A percentile compares a stretch with the other conserved stretches of the same genome.
Conservation (phyloP, 2,329 filamentous ascomycete genomes). For the Pestalotiopsis sp. region DNA sequence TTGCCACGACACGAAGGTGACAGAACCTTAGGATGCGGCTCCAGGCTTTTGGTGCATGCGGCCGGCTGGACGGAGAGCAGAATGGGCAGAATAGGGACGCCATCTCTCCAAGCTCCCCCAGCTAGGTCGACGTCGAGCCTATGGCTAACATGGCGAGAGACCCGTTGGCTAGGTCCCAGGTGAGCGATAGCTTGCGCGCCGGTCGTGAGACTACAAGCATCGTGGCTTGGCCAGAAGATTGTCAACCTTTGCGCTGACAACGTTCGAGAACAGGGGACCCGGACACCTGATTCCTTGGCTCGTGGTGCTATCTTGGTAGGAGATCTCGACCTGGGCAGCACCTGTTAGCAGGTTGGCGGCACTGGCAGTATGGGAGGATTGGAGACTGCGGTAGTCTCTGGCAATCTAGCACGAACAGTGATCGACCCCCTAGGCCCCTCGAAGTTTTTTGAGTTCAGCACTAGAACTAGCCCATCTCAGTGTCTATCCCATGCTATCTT, state of each 20-base stretch:
- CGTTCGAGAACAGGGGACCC: background rate
- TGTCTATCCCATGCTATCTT: background rate
- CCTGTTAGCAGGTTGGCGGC: background rate
- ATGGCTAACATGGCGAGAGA: background rate
- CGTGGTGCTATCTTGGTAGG: too few relatives aligned
- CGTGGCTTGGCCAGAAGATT: slow-evolving; percentile 4
- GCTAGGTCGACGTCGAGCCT: background rate
- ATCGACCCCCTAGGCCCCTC: background rate
- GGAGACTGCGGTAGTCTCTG: background rate
- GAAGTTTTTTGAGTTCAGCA: background rate
- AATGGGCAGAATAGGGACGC: background rate
- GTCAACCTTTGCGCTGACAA: background rate
- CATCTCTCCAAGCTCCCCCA: background rate
- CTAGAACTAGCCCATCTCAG: background rate
- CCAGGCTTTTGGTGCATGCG: background rate
- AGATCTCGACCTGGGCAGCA: background rate
- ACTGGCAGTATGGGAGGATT: background rate
- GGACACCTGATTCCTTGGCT: background rate
- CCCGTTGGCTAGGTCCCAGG: background rate
- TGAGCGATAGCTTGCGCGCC: background rate
- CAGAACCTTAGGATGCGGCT: background rate
- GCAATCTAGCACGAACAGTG: background rate
- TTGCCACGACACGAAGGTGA: background rate
- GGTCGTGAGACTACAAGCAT: background rate
- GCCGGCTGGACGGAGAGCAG: background rate